These are phyloP conservation scores for Suillus bovinus DNA, from an alignment of 768 basidiomycete species.

Conservation along the genomic window DNA sequence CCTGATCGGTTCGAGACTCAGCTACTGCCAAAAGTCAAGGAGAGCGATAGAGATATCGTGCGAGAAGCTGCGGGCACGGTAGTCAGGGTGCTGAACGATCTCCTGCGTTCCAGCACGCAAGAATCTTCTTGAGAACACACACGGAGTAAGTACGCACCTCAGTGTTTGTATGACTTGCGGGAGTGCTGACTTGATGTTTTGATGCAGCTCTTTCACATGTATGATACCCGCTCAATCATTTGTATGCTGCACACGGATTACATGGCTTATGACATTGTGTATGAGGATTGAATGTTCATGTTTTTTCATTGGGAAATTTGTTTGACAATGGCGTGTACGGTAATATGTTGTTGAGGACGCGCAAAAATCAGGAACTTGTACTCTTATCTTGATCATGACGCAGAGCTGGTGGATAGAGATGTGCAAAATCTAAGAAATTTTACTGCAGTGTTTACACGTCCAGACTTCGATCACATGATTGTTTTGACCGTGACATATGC, in stretches of 20 bases:
- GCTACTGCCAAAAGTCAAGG: slow-evolving; percentile 60
- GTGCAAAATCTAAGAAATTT: no score
- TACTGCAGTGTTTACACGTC: no score
- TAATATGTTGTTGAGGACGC: background rate
- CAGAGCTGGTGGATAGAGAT: background rate
- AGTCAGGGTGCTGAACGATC: slow-evolving; percentile 67
- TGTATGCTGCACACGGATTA: slow-evolving; percentile 25
- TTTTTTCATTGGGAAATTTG: background rate
- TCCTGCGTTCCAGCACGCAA: slow-evolving; percentile 54
- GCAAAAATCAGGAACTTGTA: background rate
- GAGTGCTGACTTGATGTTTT: slow-evolving; percentile 14
- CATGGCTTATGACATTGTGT: slow-evolving; percentile 6
- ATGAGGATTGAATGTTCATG: slow-evolving; percentile 5
- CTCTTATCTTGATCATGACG: background rate
- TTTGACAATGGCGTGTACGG: background rate
- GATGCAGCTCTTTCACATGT: slow-evolving; percentile 21
- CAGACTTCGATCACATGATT: no score
- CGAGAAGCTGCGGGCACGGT: slow-evolving; percentile 74
- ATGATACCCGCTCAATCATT: slow-evolving; percentile 34
- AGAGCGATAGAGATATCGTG: slow-evolving; percentile 64
- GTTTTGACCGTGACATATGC: no score
- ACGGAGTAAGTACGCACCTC: slow-evolving; percentile 27
- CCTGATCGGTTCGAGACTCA: slow-evolving; percentile 82
- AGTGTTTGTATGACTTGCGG: background rate
- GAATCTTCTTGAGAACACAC: slow-evolving; percentile 33